These are phyloP conservation scores for Vaccinium corymbosum DNA, from an alignment of 148 eudicot species.

Conservation along the genomic window DNA sequence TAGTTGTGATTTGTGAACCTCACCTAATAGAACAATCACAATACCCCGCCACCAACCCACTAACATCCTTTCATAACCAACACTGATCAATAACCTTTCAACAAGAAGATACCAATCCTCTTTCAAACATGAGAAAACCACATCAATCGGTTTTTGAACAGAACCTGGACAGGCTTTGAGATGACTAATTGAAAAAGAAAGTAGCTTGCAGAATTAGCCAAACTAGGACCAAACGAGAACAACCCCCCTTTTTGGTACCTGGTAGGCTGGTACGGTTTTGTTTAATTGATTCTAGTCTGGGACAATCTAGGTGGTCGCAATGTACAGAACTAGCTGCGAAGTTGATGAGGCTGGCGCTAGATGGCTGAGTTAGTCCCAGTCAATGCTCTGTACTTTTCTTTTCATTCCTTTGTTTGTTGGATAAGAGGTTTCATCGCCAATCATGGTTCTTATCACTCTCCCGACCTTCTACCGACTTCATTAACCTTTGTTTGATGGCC, in stretches of 20 bases:
- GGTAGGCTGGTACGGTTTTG: neutral
- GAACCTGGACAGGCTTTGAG: neutral
- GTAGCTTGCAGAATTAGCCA: neutral
- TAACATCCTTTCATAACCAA: neutral
- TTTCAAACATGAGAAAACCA: neutral
- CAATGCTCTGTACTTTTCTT: neutral
- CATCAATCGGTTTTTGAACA: neutral
- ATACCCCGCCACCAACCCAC: neutral
- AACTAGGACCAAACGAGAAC: neutral
- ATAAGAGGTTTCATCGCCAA: neutral
- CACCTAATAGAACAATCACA: neutral
- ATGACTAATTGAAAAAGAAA: neutral
- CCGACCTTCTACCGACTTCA: neutral
- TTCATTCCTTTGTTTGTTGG: neutral
- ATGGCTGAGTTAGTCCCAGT: neutral
- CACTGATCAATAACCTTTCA: neutral
- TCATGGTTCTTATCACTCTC: neutral
- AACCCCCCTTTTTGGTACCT: neutral
- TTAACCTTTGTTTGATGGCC: neutral
- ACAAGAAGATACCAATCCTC: neutral
- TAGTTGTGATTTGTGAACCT: neutral
- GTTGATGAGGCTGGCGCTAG: neutral
- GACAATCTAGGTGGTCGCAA: neutral
- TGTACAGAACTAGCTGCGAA: neutral
- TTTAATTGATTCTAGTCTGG: neutral